These are phyloP conservation scores for Eucalyptus viminalis DNA, from an alignment of 345 rosid species.

Conservation along the genomic window DNA sequence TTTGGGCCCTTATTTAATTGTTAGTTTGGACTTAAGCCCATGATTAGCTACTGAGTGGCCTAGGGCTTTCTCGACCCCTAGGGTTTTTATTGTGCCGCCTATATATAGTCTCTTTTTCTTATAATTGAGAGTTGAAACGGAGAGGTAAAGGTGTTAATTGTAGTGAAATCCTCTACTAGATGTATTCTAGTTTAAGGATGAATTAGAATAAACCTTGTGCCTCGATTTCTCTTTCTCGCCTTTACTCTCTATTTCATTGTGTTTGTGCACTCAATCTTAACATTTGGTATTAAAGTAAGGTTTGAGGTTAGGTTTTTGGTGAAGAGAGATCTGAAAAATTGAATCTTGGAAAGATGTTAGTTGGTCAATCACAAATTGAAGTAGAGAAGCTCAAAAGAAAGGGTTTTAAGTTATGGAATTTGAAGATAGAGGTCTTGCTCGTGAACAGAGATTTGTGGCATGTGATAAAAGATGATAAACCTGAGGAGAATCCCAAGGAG, in stretches of 20 bases:
- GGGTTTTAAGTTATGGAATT: neutral
- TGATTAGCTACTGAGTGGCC: neutral
- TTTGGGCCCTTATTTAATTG: too few relatives aligned
- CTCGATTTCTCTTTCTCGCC: neutral
- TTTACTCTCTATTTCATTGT: neutral
- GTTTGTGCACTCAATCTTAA: neutral
- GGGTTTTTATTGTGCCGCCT: too few relatives aligned
- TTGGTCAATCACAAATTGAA: neutral
- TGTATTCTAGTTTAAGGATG: neutral
- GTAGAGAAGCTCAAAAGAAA: neutral
- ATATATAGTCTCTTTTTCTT: too few relatives aligned
- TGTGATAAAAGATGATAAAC: neutral
- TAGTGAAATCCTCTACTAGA: neutral
- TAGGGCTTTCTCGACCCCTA: too few relatives aligned
- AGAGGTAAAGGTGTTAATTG: neutral
- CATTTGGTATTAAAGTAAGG: neutral
- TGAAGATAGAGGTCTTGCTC: neutral
- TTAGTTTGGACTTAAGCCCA: neutral
- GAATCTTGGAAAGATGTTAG: neutral
- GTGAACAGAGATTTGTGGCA: neutral
- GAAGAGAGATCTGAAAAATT: neutral
- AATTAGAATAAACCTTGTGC: neutral
- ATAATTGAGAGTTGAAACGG: neutral
- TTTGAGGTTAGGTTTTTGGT: neutral
- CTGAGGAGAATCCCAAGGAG: neutral